Conservation (phyloP, 1,139 yeast species). For the Candida anutae region DNA sequence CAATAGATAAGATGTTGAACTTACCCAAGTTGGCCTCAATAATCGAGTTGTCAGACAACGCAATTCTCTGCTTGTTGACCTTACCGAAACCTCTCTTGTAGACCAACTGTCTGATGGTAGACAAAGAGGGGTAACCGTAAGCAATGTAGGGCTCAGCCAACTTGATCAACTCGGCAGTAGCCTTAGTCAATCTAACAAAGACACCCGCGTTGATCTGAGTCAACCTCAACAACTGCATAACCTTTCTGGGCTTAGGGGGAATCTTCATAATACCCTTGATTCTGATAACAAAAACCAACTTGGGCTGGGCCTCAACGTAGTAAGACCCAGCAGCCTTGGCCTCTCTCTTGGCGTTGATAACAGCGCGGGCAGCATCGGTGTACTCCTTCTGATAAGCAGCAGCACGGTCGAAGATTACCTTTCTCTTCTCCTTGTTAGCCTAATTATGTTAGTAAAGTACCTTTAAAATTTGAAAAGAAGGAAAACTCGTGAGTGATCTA, state of each 20-base stretch:
- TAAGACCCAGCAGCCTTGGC: constrained; percentile 95
- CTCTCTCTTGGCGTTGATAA: constrained; percentile 88
- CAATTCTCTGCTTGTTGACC: constrained; percentile 96
- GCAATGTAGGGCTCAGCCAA: constrained; percentile 99
- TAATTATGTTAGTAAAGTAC: constrained; percentile 40
- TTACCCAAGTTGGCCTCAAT: constrained; percentile 91
- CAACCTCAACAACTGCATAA: constrained; percentile 94
- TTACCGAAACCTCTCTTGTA: constrained; percentile 99
- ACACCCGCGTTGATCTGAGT: constrained; percentile 98
- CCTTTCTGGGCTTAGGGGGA: constrained; percentile 99
- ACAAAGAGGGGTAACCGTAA: constrained; percentile 97
- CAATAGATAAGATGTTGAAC: constrained; percentile 93
- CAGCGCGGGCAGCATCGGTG: constrained; percentile 89
- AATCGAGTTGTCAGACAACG: constrained; percentile 89
- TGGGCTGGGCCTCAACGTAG: constrained; percentile 96
- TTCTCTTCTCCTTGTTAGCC: constrained; percentile 89
- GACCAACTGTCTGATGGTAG: constrained; percentile 92
- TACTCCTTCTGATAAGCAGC: constrained; percentile 98
- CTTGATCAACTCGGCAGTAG: constrained; percentile 92
- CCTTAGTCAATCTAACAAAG: constrained; percentile 97
- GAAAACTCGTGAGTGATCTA: background rate
- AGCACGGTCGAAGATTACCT: constrained; percentile 93
- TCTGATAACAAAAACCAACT: constrained; percentile 95
- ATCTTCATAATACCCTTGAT: constrained; percentile 99
- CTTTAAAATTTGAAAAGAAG: no score